Evolutionary conservation across 2,329 filamentous ascomycete genomes (phyloP), one percentile per base, ranked within the genome.

Genomic region (Xylariomycetidae sp.): DNA sequence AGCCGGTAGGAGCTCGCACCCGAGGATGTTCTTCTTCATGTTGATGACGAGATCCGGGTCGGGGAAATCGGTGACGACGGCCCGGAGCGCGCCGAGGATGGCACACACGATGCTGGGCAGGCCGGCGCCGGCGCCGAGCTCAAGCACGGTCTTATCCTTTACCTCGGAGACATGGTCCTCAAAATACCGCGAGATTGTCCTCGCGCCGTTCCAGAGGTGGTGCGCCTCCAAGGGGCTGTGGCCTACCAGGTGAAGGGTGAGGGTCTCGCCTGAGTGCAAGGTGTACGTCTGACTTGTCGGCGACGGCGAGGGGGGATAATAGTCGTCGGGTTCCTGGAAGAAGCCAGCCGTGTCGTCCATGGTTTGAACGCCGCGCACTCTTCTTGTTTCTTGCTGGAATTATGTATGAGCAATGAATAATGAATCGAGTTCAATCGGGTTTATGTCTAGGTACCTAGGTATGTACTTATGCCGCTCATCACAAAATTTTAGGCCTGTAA

Each of bases 211-310:
- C 90, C 90, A 97, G 18, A 96, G 74, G 45, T 85, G 74, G 61
- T 96, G 87, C 12, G 87, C 89, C 77, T 94, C 94, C 11, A 94
- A 75, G 16, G 88, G 86, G 66, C 85, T 90, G 60, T 86, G 81
- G 40, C 89, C 89, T 27, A 95, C 86, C 10, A 96, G 77, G 50
- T 85, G 78, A 44, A 95, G 74, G 31, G 68, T 77, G 45, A 94
- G 65, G 17, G 67, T 66, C 44, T 77, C 57, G 40, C 85, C 85
- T 22, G 74, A 77, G 36, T 76, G 65, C 56, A 90, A 74, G 15
- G 70, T 76, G 66, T 94, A 84, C 27, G 77, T 72, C 42, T 85
- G 79, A 41, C 76, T 79, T 3, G 84, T 90, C 6, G 87, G 80
- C 30, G 82, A 75, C 30, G 85, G 85, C 29, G 88, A 81, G 1